Evolutionary conservation across 495 filamentous ascomycete species (phyloP), one percentile per base, ranked within the genome.

Genomic region (Penicillium samsonianum): DNA sequence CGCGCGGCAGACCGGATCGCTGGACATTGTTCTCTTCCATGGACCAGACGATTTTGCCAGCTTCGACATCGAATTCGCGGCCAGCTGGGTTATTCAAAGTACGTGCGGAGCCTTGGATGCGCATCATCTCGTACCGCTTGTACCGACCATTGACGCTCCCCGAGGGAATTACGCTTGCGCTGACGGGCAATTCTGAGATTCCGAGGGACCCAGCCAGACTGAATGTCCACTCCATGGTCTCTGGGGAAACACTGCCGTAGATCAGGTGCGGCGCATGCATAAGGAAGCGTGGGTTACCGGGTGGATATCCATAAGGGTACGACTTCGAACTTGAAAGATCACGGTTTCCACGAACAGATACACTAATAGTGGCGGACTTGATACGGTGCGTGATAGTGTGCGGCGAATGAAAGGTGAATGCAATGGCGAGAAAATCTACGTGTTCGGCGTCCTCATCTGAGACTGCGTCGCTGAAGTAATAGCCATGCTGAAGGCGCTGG

Each of bases 211-310:
- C 79, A 8, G 74, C 71, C 8, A 82, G 65, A 48, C 74, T 79
- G 59, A 81, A 82, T 22, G 76, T 76, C 79, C 78, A 81, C 52
- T 80, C 73, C 60, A 83, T 63, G 12, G 73, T 79, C 53, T 80
- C 79, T 0, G 78, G 77, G 9, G 78, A 80, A 5, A 81, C 74
- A n/a, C 76, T 71, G 19, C 80, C 80, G 57, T 76, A 81, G 50
- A 82, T 74, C 19, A 81, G 63, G 54, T 82, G 78, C 37, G 80
- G 80, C 3, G 80, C 80, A 61, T 81, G 76, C 68, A 76, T 78
- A 17, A 83, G 65, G 43, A 83, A 80, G 22, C 67, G 65, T 0
- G 79, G 78, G 30, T 69, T 69, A 9, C 56, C 57, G n/a, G 62
- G 50, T 6, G 58, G 60, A 43, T 60, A 43, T 6, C 58, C 57